phyloP scores from a whole-genome alignment of 352 stramenopile species.

The Globisporangium okanoganense region DNA sequence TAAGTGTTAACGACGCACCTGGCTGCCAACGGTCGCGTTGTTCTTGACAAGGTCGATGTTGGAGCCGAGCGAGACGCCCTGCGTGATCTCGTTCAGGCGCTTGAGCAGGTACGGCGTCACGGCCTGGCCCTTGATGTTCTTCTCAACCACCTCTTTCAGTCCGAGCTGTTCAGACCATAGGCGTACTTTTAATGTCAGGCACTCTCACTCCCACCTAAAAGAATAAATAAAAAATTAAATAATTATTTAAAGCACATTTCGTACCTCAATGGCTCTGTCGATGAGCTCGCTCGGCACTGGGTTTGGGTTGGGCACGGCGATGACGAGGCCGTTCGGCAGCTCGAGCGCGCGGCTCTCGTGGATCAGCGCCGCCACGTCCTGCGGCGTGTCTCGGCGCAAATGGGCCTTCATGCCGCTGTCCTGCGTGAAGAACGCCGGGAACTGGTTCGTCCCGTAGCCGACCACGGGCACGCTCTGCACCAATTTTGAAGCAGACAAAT shows the following conservation, averaged over 20 bases:
- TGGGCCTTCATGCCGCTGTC: slow-evolving; percentile 87
- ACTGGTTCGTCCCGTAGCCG: slow-evolving; percentile 90
- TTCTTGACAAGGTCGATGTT: slow-evolving; percentile 98
- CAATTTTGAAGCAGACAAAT: neutral
- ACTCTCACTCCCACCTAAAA: too few relatives aligned
- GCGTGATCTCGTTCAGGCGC: slow-evolving; percentile 92
- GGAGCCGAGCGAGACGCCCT: slow-evolving; percentile 87
- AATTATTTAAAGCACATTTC: neutral
- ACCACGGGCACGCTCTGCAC: slow-evolving; percentile 93
- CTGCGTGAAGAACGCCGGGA: slow-evolving; percentile 98
- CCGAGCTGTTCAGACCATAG: slow-evolving; percentile 28
- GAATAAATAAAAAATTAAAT: neutral
- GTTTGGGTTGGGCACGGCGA: slow-evolving; percentile 88
- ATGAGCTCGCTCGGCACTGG: slow-evolving; percentile 84
- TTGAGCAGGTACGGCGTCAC: slow-evolving; percentile 92
- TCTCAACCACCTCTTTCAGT: slow-evolving; percentile 79
- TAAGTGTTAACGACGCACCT: slow-evolving; percentile 50
- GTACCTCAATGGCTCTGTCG: slow-evolving; percentile 87
- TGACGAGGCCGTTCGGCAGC: slow-evolving; percentile 81
- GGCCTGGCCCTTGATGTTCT: slow-evolving; percentile 90
- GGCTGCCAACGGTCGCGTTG: slow-evolving; percentile 94
- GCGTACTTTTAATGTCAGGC: too few relatives aligned
- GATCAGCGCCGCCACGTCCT: slow-evolving; percentile 86
- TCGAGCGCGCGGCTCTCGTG: slow-evolving; percentile 70
- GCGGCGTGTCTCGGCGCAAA: slow-evolving; percentile 77